Evolutionary conservation across 257 asterid genomes (phyloP), one percentile per base, ranked within the genome.

Genomic region (Primulina huaijiensis): DNA sequence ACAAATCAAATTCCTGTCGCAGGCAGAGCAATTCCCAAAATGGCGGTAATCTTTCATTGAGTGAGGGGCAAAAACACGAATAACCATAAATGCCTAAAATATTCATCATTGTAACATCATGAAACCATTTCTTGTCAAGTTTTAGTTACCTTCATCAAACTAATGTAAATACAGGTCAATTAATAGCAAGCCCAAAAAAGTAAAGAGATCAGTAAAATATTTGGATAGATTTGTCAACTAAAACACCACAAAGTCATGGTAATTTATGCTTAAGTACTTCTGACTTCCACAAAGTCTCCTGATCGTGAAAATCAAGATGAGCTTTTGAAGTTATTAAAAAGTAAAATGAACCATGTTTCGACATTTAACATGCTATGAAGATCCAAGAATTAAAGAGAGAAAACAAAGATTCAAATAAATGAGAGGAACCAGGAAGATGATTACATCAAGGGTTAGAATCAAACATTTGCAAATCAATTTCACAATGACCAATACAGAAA

Each of bases 61-160:
- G 5, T 31, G 34, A 31, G 64, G 68, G 20, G 37, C 56, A 52
- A 71, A 37, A 30, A 25, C 61, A 64, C 34, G 57, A 67, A 72
- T 31, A 52, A 69, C 43, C 37, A 21, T 19, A n/a, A 63, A 33
- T 11, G 50, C 40, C 50, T 69, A 68, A 75, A 56, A 35, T 68
- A 74, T 50, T 34, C 59, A 74, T 20, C 66, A 61, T 62, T 73
- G 67, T 62, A 65, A n/a, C 67, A 46, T 37, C 38, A 40, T 61
- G 62, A 25, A 27, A 38, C 38, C 52, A 35, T 7, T 7, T 38
- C 50, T 38, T 9, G 10, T 38, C 50, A 9, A 9, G 50, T 38
- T 16, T 9, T 38, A 3, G 34, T 5, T 31, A 38, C 50, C 12
- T 10, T 38, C 50, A 9, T 38, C 14, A 2, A 38, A 38, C 14